A percentile compares a stretch with the other conserved stretches of the same genome.
phyloP scores from a whole-genome alignment of 768 basidiomycete genomes.

The Termitomyces sp. region DNA sequence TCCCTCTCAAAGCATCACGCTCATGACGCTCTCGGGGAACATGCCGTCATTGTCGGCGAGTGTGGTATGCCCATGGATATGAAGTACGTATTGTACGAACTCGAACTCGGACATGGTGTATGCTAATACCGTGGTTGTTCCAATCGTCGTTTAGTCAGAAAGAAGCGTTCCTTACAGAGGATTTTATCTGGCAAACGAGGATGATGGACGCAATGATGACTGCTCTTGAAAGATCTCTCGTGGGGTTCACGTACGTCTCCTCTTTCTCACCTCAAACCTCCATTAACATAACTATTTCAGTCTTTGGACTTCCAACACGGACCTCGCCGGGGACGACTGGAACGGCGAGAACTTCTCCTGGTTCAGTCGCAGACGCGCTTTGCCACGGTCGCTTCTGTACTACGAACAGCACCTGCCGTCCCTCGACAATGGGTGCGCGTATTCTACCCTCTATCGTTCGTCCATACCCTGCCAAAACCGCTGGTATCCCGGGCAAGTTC shows the following conservation, averaged over 20 bases:
- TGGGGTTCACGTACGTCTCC: slow-evolving; percentile 78
- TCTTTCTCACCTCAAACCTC: background rate
- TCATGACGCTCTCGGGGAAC: slow-evolving; percentile 69
- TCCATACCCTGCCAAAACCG: slow-evolving; percentile 87
- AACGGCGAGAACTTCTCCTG: slow-evolving; percentile 97
- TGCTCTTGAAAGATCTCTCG: slow-evolving; percentile 67
- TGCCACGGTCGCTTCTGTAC: slow-evolving; percentile 49
- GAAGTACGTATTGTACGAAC: slow-evolving; percentile 61
- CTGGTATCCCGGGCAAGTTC: slow-evolving; percentile 73
- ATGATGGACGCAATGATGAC: slow-evolving; percentile 96
- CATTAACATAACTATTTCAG: slow-evolving; percentile 32
- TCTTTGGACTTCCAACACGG: slow-evolving; percentile 85
- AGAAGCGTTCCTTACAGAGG: slow-evolving; percentile 64
- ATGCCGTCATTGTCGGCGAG: slow-evolving; percentile 86
- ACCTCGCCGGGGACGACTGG: slow-evolving; percentile 80
- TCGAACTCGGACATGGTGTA: too few relatives aligned
- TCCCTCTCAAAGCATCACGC: slow-evolving; percentile 64
- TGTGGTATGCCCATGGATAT: slow-evolving; percentile 96
- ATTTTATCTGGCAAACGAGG: slow-evolving; percentile 77
- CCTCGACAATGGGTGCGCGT: slow-evolving; percentile 78
- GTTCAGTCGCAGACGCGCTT: slow-evolving; percentile 65
- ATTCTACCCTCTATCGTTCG: slow-evolving; percentile 77
- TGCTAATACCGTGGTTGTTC: background rate
- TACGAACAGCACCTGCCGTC: slow-evolving; percentile 59
- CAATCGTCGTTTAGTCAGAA: slow-evolving; percentile 40